phyloP scores from a whole-genome alignment of 2,329 filamentous ascomycete genomes.

The Mariannaea elegans region DNA sequence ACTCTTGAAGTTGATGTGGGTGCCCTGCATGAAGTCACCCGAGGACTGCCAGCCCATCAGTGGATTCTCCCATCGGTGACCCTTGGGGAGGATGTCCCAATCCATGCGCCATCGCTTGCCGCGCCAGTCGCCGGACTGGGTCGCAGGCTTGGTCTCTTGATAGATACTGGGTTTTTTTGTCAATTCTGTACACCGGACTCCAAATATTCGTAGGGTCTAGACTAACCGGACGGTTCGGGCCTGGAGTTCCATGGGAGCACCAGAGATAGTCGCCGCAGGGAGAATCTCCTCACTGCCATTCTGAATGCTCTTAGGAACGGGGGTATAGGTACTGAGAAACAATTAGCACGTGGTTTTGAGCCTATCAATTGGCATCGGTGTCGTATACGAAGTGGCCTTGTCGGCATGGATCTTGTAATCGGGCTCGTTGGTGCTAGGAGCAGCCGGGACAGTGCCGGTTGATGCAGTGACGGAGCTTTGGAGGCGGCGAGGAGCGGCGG shows the following conservation, averaged over 20 bases:
- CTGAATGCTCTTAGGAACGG: constrained; percentile 88
- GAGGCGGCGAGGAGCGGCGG: constrained; percentile 61
- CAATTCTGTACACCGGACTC: constrained; percentile 3
- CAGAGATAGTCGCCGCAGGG: constrained; percentile 87
- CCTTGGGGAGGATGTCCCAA: constrained; percentile 93
- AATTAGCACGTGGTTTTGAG: constrained; percentile 29
- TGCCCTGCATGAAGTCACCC: constrained; percentile 94
- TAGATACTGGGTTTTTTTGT: constrained; percentile 77
- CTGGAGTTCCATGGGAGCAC: constrained; percentile 92
- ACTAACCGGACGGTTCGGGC: constrained; percentile 90
- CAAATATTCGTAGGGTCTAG: background rate
- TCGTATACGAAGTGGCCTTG: constrained; percentile 84
- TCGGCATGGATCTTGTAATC: constrained; percentile 85
- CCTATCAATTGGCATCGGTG: background rate
- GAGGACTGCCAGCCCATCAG: constrained; percentile 99
- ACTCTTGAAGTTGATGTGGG: constrained; percentile 85
- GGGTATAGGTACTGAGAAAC: constrained; percentile 79
- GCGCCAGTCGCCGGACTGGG: constrained; percentile 91
- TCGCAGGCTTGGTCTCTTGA: constrained; percentile 90
- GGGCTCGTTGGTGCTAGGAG: constrained; percentile 70
- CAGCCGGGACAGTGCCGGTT: constrained; percentile 49
- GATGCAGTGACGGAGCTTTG: constrained; percentile 61
- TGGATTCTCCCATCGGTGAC: constrained; percentile 97
- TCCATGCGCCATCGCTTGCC: constrained; percentile 94
- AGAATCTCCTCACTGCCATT: constrained; percentile 87